These are phyloP conservation scores for Ceratobasidium sp. DNA, from an alignment of 1,284 basidiomycete species.

Conservation along the genomic window DNA sequence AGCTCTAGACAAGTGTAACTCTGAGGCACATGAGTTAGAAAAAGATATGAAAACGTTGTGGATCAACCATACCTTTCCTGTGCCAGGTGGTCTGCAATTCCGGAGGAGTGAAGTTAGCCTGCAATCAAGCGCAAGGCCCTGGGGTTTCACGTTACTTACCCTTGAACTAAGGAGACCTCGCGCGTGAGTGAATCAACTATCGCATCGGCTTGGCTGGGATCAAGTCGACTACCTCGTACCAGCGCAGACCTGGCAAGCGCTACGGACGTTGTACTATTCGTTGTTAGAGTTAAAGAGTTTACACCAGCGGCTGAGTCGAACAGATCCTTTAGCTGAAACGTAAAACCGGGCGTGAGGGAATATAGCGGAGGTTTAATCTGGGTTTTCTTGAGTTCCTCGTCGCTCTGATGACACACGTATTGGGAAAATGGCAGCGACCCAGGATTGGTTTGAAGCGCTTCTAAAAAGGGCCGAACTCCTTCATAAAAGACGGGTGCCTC, in stretches of 20 bases:
- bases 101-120: neutral
- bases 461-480: constrained; percentile 69
- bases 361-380: constrained; percentile 63
- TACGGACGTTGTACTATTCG: constrained; percentile 57
- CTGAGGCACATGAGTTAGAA: constrained; percentile 51
- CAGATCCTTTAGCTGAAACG: constrained; percentile 61
- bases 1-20: constrained; percentile 75
- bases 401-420: constrained; percentile 61
- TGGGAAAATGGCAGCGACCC: constrained; percentile 63
- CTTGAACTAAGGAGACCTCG: constrained; percentile 74
- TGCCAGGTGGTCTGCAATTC: constrained; percentile 66
- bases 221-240: constrained; percentile 62
- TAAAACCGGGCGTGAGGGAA: constrained; percentile 61
- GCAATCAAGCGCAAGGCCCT: too few species aligned
- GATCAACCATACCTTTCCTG: constrained; percentile 72
- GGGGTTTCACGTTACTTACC: constrained; percentile 58
- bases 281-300: constrained; percentile 53
- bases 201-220: constrained; percentile 73
- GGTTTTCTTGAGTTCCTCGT: constrained; percentile 51
- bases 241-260: constrained; percentile 59
- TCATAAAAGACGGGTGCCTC: constrained; percentile 71
- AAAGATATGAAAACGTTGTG: too few species aligned
- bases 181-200: constrained; percentile 67
- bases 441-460: constrained; percentile 63
- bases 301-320: constrained; percentile 49